Evolutionary conservation across 495 filamentous ascomycete species (phyloP), one percentile per base, ranked within the genome.

Genomic region (Penicillium cataractarum): DNA sequence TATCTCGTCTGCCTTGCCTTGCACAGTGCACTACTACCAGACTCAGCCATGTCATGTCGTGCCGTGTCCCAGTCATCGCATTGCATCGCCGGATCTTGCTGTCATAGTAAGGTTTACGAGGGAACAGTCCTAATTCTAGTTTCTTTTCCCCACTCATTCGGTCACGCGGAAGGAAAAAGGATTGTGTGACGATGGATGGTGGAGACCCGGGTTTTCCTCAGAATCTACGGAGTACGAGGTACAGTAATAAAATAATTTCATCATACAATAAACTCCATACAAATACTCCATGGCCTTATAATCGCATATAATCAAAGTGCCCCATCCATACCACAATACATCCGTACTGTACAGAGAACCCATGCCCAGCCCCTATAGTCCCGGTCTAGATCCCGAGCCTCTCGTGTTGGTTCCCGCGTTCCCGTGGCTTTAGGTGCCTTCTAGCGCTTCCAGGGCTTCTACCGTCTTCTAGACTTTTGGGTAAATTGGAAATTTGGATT

Each of bases 21-120:
- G n/a, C n/a, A n/a, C n/a, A n/a, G n/a, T n/a, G n/a, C n/a, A n/a
- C n/a, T n/a, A n/a, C n/a, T 13, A n/a, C 24, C 46, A 29, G 46
- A 17, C 46, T 50, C 35, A 42, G 37, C 32, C 53, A 35, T 58
- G 22, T 29, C 9, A 9, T 31, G 17, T 17, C 51, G n/a, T 21
- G 60, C 64, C 61, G 61, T 54, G 57, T 60, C 57, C 60, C 32
- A 1, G 31, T 22, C 39, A 27, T 48, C 42, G 40, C 40, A 26
- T 48, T 12, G 46, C 46, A 27, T 15, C 24, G 46, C 26, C 46
- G 46, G 13, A 7, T 50, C 46, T 29, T 61, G 57, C 52, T 52
- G 58, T 53, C 27, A 56, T 64, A 50, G 44, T 53, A 57, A 65
- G 49, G 58, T 33, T 57, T 57, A 10, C n/a, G n/a, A n/a, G n/a